Conservation (phyloP, 257 asterid species). For the Scutellaria galericulata region DNA sequence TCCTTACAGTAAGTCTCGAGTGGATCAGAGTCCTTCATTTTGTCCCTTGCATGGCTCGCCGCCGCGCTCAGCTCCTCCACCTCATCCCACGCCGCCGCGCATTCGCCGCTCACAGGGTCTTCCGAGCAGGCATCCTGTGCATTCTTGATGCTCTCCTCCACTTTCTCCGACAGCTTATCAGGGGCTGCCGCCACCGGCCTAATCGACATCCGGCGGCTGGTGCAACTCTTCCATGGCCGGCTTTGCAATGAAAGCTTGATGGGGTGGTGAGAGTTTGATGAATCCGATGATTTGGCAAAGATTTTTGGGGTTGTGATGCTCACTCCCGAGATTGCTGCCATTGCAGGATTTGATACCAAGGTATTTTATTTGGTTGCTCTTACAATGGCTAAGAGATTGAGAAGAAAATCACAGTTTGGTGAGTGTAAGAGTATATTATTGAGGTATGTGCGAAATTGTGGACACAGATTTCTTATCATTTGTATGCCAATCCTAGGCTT, state of each 20-base stretch:
- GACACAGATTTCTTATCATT: constrained; percentile 62
- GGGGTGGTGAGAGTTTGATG: constrained; percentile 35
- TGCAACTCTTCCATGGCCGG: constrained; percentile 58
- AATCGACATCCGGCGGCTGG: constrained; percentile 21
- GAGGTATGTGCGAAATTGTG: constrained; percentile 35
- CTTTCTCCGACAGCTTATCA: constrained; percentile 69
- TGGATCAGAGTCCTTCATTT: constrained; percentile 64
- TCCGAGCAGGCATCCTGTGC: constrained; percentile 77
- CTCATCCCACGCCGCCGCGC: constrained; percentile 99
- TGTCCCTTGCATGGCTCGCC: constrained; percentile 88
- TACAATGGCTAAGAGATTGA: too few species aligned
- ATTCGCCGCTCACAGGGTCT: constrained; percentile 78
- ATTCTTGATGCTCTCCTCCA: constrained; percentile 81
- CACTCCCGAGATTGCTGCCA: constrained; percentile 69
- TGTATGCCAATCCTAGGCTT: constrained; percentile 37
- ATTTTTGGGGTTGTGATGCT: constrained; percentile 56
- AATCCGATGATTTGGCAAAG: constrained; percentile 42
- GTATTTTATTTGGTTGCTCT: too few species aligned
- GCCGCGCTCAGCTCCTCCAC: constrained; percentile 99
- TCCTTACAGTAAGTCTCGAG: constrained; percentile 90
- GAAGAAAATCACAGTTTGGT: too few species aligned
- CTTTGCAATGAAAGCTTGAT: constrained; percentile 37
- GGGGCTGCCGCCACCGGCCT: constrained; percentile 63
- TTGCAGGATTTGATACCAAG: not conserved
- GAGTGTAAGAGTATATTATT: constrained; percentile 28